A percentile compares a stretch with the other conserved stretches of the same genome.
phyloP scores from a whole-genome alignment of 2,329 filamentous ascomycete species.

The Neocucurbitaria cava region DNA sequence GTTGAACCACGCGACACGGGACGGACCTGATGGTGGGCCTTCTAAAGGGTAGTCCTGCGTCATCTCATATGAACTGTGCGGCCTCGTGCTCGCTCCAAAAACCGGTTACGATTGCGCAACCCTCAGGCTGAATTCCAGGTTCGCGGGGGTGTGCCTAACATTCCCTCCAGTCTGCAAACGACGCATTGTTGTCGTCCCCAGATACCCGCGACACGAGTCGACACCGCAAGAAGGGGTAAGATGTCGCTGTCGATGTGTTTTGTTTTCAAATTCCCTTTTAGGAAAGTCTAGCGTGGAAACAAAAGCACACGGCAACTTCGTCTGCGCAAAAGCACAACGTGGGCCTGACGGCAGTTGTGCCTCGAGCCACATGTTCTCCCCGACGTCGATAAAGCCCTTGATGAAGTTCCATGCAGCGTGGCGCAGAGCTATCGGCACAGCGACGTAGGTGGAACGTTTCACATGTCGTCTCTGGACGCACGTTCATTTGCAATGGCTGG shows the following conservation, averaged over 20 bases:
- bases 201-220: slow-evolving; percentile 1
- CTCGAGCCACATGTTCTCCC: slow-evolving; percentile 24
- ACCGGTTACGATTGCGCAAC: slow-evolving; percentile 14
- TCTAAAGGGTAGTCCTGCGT: slow-evolving; percentile 10
- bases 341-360: slow-evolving; percentile 11
- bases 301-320: neutral
- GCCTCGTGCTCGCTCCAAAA: slow-evolving; percentile 15
- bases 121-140: slow-evolving; percentile 4
- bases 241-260: slow-evolving; percentile 7
- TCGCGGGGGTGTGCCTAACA: slow-evolving; percentile 6
- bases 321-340: slow-evolving; percentile 16
- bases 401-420: slow-evolving; percentile 15
- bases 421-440: slow-evolving; percentile 7
- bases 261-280: neutral
- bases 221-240: slow-evolving; percentile 3
- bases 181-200: neutral
- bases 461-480: neutral
- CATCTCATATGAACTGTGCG: slow-evolving; percentile 6
- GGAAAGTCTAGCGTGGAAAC: neutral
- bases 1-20: slow-evolving; percentile 27
- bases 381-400: slow-evolving; percentile 13
- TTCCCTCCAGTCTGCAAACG: neutral
- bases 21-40: slow-evolving; percentile 4
- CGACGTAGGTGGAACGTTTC: slow-evolving; percentile 8
- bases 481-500: neutral